Evolutionary conservation across 768 basidiomycete genomes (phyloP), one percentile per base, ranked within the genome.

Genomic region (Mycena rebaudengoi): DNA sequence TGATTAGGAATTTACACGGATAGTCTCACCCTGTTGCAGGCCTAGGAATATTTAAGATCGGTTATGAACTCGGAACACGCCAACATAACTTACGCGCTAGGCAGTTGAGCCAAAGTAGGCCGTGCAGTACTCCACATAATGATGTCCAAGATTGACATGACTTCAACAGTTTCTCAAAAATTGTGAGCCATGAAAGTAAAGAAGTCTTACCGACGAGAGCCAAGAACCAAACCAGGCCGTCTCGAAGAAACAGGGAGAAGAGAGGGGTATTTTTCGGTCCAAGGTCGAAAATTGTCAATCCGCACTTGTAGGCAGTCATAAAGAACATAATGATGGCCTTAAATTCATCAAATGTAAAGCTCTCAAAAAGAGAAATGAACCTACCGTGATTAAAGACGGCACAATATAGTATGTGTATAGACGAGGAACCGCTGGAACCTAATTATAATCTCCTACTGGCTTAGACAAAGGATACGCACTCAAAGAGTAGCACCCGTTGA

Each of bases 151-250:
- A 61, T 30, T 2, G 50, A 39, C 8, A 55, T 18, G 44, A 62
- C 53, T 62, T 16, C 5, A n/a, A n/a, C n/a, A n/a, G n/a, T n/a
- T n/a, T n/a, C n/a, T 29, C 18, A n/a, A 6, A 25, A 37, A 26
- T 29, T 29, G 35, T 29, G 28, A 26, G 13, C 11, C 28, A 2
- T 40, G 10, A 7, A 25, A 7, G 3, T 12, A 12, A 26, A 37
- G 8, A 20, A 55, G n/a, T n/a, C 53, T 23, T 20, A 41, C 61
- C 1, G 25, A 62, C 20, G 25, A 62, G 28, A 16, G 61, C 45
- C 28, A 62, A 21, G 26, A 62, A 62, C 61, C 61, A 62, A 23
- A 55, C 54, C 11, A 62, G 13, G 6, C 61, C 61, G 23, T 62
- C 61, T 41, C 60, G 32, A 32, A 62, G 28, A n/a, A 62, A 62